Evolutionary conservation across 768 basidiomycete genomes (phyloP), one percentile per base, ranked within the genome.

Genomic region (Leccinum imitatum): DNA sequence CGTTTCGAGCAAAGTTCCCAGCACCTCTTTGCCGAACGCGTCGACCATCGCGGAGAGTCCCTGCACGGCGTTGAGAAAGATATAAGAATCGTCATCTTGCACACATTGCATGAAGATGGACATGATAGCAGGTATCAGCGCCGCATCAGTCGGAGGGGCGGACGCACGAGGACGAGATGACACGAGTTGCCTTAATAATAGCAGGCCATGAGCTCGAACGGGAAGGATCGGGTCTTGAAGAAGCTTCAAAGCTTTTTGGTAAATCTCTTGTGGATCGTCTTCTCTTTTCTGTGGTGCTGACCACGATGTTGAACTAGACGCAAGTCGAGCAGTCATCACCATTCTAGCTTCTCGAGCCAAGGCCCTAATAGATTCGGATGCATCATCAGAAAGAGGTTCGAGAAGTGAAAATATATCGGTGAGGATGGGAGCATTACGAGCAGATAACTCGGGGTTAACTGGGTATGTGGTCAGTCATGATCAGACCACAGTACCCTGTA

Each of bases 81-180:
- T 86, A 72, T 94, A 98, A n/a, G 92, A 93, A 68, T 98, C 96
- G 41, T 95, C 90, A 61, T 97, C 94, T 68, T 93, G 89, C 6
- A 95, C 74, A 0, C 87, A 83, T 68, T 91, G 86, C 62, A 95
- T 73, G 71, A 98, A 96, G 57, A 97, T 89, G 30, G 90, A 89
- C 50, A 95, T 75, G 64, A 98, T 91, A 1, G 88, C 90, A 6
- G 94, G 93, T 15, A 87, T 74, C 25, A 98, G 77, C 0, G 90
- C 88, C 3, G 78, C 74, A 65, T 90, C 85, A 13, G 78, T 68
- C n/a, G 65, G 61, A 35, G 53, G 58, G 7, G 57, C 6, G 30
- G 66, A 57, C 19, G 54, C 25, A 35, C 37, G 64, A 56, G 62
- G 66, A 68, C 61, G 62, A 65, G 70, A 64, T 23, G 80, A 77